Evolutionary conservation across 352 stramenopile species (phyloP), one percentile per base, ranked within the genome.

Genomic region (Saprolegnia parasitica): DNA sequence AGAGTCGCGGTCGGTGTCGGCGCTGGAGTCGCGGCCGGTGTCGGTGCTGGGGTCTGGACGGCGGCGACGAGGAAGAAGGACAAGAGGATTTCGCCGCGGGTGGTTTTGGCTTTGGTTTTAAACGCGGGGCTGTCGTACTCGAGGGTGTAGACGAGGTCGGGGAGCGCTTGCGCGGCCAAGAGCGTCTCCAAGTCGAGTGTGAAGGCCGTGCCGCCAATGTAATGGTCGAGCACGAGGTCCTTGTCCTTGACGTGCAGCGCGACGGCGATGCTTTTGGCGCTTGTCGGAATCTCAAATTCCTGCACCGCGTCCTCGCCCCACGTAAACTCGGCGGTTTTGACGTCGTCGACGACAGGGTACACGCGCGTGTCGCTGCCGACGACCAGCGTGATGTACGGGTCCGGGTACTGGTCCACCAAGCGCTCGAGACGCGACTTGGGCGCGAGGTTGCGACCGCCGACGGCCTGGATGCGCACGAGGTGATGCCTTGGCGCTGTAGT

Each of bases 231-330:
- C 23, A 84, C 52, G 57, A 77, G 65, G 46, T 83, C 79, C 42
- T 74, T 81, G 73, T 86, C 79, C 61, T 80, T 80, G 26, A 83
- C 78, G 37, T 83, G 77, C 23, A 86, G 23, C 26, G 72, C 64
- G 3, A 86, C 64, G 18, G 71, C 56, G 18, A 49, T 35, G 16
- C 68, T 55, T 3, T 52, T 52, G 13, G 79, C 35, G 24, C 18
- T 47, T 2, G 32, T 56, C 24, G 76, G 74, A 5, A 74, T 68
- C 1, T 23, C 47, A 4, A 86, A 86, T 60, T 81, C 76, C 10
- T 68, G 56, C 13, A 75, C 66, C 4, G 77, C 79, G n/a, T 77
- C 74, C 10, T 71, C 35, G 35, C 63, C 76, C 77, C 79, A 86
- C 65, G 55, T 23, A n/a, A 86, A 84, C 56, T 75, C 81, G 49